A percentile compares a stretch with the other conserved stretches of the same genome.
Conservation (phyloP, 352 stramenopile genomes). For the Pythium pectinolyticum region DNA sequence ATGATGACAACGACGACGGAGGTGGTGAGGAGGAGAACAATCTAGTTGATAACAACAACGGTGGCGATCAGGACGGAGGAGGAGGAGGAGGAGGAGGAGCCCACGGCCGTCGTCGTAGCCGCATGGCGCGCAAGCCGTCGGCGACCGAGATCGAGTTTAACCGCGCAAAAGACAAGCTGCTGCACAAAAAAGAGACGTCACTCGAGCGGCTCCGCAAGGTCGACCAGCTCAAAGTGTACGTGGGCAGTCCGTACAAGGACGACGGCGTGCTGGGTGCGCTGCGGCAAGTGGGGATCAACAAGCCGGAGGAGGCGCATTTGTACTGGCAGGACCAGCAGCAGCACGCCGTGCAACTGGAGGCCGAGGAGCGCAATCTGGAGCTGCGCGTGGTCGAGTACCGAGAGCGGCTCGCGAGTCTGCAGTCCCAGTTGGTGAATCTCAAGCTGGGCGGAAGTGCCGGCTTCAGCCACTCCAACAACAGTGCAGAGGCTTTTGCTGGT, state of each 20-base stretch:
- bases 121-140: background rate
- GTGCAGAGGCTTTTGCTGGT: constrained; percentile 5
- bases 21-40: background rate
- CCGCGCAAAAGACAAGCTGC: constrained; percentile 68
- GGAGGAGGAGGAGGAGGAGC: background rate
- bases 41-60: constrained; percentile 1
- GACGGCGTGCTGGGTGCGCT: constrained; percentile 70
- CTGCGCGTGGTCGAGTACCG: constrained; percentile 59
- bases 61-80: constrained; percentile 1
- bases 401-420: constrained; percentile 55
- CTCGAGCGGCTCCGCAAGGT: constrained; percentile 54
- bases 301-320: constrained; percentile 63
- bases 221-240: constrained; percentile 64
- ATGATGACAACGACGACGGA: background rate
- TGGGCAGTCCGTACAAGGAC: constrained; percentile 72
- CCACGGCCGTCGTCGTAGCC: background rate
- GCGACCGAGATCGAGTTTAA: constrained; percentile 36
- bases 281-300: constrained; percentile 79
- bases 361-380: constrained; percentile 60
- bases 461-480: constrained; percentile 6
- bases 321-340: constrained; percentile 83
- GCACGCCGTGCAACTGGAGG: constrained; percentile 65
- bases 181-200: constrained; percentile 75
- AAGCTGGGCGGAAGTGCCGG: constrained; percentile 54
- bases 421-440: constrained; percentile 65